A percentile compares a stretch with the other conserved stretches of the same genome.
phyloP scores from a whole-genome alignment of 2,329 filamentous ascomycete species.

The Colletotrichum costaricense region DNA sequence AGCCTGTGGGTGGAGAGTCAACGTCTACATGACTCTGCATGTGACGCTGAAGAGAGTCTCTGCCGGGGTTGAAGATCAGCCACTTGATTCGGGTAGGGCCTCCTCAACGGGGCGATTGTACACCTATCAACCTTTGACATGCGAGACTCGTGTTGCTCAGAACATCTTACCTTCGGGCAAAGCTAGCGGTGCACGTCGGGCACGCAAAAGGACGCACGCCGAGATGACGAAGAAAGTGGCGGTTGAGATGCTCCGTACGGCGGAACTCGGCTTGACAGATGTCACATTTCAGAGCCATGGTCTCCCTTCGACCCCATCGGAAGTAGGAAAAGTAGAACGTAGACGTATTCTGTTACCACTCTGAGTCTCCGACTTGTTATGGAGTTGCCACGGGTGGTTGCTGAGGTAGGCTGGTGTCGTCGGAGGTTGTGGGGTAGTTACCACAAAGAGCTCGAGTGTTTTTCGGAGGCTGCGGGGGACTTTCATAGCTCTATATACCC shows the following conservation, averaged over 20 bases:
- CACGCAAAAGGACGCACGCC: constrained; percentile 12
- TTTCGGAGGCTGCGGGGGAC: constrained; percentile 4
- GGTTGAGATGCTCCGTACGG: constrained; percentile 15
- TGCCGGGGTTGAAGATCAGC: background rate
- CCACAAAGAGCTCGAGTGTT: background rate
- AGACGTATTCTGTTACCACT: background rate
- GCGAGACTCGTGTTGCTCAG: too few relatives aligned
- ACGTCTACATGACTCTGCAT: background rate
- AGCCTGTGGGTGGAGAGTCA: background rate
- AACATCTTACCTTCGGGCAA: background rate
- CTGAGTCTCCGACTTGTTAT: background rate
- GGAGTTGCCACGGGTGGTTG: background rate
- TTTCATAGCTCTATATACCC: background rate
- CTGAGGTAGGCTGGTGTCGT: background rate
- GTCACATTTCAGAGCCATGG: constrained; percentile 1
- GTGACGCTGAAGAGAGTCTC: background rate
- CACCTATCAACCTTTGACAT: too few relatives aligned
- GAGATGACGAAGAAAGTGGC: constrained; percentile 13
- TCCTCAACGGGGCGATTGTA: too few relatives aligned
- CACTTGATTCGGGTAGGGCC: background rate
- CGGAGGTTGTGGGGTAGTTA: background rate
- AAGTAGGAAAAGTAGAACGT: background rate
- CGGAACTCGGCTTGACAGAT: constrained; percentile 18
- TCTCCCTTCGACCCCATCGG: background rate
- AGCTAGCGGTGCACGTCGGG: background rate